phyloP scores from a whole-genome alignment of 345 rosid species.

The Mangifera indica region DNA sequence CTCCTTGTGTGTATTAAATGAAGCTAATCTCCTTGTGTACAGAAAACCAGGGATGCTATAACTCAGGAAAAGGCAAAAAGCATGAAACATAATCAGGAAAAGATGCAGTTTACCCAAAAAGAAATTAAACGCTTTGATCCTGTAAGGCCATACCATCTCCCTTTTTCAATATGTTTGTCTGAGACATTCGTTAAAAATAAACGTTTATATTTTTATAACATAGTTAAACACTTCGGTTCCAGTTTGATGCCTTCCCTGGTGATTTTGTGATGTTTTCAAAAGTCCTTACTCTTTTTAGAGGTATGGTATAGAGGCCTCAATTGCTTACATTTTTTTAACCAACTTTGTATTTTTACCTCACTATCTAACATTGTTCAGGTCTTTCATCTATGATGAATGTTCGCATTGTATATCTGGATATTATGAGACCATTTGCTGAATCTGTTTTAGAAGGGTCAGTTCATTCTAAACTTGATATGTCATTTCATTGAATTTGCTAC shows the following conservation, averaged over 20 bases:
- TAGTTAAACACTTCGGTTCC: conserved; percentile 21
- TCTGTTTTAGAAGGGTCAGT: conserved; percentile 81
- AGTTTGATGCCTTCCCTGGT: conserved; percentile 99
- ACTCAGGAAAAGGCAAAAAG: conserved; percentile 63
- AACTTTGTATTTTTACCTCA: conserved; percentile 8
- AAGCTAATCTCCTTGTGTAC: conserved; percentile 29
- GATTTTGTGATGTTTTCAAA: conserved; percentile 91
- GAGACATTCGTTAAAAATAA: conserved; percentile 10
- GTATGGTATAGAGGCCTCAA: conserved; percentile 35
- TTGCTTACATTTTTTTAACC: conserved; percentile 14
- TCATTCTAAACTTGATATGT: conserved; percentile 23
- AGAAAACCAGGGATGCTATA: conserved; percentile 73
- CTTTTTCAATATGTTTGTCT: conserved; percentile 8
- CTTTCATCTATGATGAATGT: conserved; percentile 85
- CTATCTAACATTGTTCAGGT: conserved; percentile 46
- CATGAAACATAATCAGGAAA: conserved; percentile 88
- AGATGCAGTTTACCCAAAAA: conserved; percentile 71
- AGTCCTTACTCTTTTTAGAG: conserved; percentile 94
- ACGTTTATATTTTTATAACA: conserved; percentile 5
- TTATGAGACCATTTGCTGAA: conserved; percentile 99
- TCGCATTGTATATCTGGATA: conserved; percentile 74
- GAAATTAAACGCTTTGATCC: conserved; percentile 96
- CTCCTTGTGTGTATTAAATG: background rate
- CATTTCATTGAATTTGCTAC: background rate
- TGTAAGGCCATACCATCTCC: conserved; percentile 39